Percentiles rank a stretch among this genome's conserved stretches.
phyloP scores from a whole-genome alignment of 768 basidiomycete genomes.

The Gelatoporia subvermispora region DNA sequence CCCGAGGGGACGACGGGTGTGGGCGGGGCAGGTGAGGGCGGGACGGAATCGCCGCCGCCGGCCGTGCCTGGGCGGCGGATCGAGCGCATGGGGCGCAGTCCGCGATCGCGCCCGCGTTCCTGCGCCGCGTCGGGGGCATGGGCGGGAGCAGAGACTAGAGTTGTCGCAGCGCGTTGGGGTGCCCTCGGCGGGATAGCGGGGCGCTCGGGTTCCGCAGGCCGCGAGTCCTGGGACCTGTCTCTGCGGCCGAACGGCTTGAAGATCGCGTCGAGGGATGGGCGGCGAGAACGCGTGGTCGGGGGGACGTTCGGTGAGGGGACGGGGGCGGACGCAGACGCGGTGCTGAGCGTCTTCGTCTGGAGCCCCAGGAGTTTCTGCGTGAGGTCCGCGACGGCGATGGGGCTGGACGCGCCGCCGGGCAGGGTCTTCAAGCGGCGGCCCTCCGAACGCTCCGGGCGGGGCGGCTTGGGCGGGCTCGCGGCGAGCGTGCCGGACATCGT shows the following conservation, averaged over 20 bases:
- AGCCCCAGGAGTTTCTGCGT: slow-evolving; percentile 52
- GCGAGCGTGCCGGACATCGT: slow-evolving; percentile 5
- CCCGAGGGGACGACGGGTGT: not conserved
- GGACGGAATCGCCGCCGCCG: slow-evolving; percentile 26
- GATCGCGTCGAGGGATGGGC: slow-evolving; percentile 9
- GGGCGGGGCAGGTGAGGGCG: slow-evolving; percentile 14
- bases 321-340: not conserved
- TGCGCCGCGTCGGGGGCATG: slow-evolving; percentile 7
- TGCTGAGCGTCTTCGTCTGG: slow-evolving; percentile 27
- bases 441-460: not conserved
- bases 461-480: slow-evolving; percentile 8
- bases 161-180: slow-evolving; percentile 20
- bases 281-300: slow-evolving; percentile 6
- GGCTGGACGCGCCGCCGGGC: slow-evolving; percentile 31
- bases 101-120: slow-evolving; percentile 17
- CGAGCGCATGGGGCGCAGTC: slow-evolving; percentile 50
- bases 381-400: slow-evolving; percentile 55
- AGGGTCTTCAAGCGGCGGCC: slow-evolving; percentile 42
- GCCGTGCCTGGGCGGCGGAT: slow-evolving; percentile 47
- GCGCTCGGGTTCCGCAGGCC: not conserved
- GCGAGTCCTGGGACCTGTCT: not conserved
- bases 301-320: slow-evolving; percentile 9
- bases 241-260: not conserved
- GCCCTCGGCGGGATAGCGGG: slow-evolving; percentile 5
- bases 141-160: no score